Evolutionary conservation across 176 grass and related monocot species (phyloP).

Genomic region (Triticum aestivum): DNA sequence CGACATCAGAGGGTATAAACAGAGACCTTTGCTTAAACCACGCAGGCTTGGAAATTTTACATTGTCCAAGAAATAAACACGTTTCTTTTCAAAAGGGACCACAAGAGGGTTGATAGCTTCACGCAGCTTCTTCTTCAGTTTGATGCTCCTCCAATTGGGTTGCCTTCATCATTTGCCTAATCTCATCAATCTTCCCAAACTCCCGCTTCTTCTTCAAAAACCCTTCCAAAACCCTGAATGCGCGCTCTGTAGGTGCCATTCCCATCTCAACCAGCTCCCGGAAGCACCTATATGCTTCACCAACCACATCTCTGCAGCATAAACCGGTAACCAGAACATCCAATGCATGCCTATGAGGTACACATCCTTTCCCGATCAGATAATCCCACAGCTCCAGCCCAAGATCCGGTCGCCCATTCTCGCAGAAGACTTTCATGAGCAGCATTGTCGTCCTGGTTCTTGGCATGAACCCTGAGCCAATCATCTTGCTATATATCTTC

Average conservation of each 20-base stretch:
- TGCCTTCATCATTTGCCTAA: constrained; percentile 60
- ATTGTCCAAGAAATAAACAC: neutral
- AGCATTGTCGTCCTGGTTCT: constrained; percentile 74
- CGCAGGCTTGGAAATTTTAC: neutral
- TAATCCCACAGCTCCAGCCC: constrained; percentile 79
- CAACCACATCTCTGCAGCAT: constrained; percentile 68
- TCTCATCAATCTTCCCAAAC: constrained; percentile 62
- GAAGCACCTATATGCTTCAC: constrained; percentile 67
- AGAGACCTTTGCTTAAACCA: neutral
- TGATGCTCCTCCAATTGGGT: constrained; percentile 25
- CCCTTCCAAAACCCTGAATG: constrained; percentile 66
- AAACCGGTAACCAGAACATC: constrained; percentile 76
- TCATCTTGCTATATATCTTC: constrained; percentile 71
- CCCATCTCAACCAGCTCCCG: constrained; percentile 55
- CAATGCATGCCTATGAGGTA: constrained; percentile 75
- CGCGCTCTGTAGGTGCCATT: constrained; percentile 64
- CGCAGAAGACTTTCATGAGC: constrained; percentile 84
- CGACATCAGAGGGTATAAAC: neutral
- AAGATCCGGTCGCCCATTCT: constrained; percentile 66
- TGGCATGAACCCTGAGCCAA: constrained; percentile 55
- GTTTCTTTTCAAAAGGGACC: neutral
- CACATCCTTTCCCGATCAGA: constrained; percentile 67
- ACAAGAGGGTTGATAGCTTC: neutral
- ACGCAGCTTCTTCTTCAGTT: neutral
- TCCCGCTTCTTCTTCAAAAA: constrained; percentile 52